Evolutionary conservation across 768 basidiomycete genomes (phyloP).

Genomic region (Sutorius australiensis): DNA sequence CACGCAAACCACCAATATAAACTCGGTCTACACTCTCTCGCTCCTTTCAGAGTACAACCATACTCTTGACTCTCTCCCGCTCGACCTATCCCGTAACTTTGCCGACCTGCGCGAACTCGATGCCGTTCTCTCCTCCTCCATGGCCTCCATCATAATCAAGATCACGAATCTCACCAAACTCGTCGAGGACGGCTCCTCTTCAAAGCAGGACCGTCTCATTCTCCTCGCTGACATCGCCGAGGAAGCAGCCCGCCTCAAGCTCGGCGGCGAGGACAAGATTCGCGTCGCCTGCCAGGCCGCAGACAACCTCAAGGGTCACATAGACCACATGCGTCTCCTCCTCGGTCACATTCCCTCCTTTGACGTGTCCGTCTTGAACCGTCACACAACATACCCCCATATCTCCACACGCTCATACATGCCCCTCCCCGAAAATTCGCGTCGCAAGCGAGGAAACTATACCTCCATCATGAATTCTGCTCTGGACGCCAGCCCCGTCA

Average conservation of each 20-base stretch:
- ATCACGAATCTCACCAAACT: slow-evolving; percentile 70
- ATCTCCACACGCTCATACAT: slow-evolving; percentile 65
- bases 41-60: slow-evolving; percentile 85
- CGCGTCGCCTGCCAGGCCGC: slow-evolving; percentile 88
- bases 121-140: slow-evolving; percentile 90
- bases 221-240: slow-evolving; percentile 92
- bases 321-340: slow-evolving; percentile 56
- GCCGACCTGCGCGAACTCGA: slow-evolving; percentile 98
- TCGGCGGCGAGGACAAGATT: slow-evolving; percentile 98
- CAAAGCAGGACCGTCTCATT: slow-evolving; percentile 74
- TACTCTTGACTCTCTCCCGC: slow-evolving; percentile 87
- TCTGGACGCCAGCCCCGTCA: slow-evolving; percentile 60
- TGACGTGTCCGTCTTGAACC: slow-evolving; percentile 51
- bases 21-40: slow-evolving; percentile 58
- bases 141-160: slow-evolving; percentile 75
- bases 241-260: slow-evolving; percentile 84
- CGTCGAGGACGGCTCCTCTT: slow-evolving; percentile 59
- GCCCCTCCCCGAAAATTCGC: slow-evolving; percentile 66
- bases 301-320: slow-evolving; percentile 74
- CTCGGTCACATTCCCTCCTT: slow-evolving; percentile 62
- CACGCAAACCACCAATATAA: slow-evolving; percentile 30
- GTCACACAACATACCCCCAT: slow-evolving; percentile 73
- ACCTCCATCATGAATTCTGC: slow-evolving; percentile 49
- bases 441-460: slow-evolving; percentile 55
- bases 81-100: slow-evolving; percentile 91